Evolutionary conservation across 306 rosid genomes (phyloP), one percentile per base, ranked within the genome.

Genomic region (Adenanthera pavonina): DNA sequence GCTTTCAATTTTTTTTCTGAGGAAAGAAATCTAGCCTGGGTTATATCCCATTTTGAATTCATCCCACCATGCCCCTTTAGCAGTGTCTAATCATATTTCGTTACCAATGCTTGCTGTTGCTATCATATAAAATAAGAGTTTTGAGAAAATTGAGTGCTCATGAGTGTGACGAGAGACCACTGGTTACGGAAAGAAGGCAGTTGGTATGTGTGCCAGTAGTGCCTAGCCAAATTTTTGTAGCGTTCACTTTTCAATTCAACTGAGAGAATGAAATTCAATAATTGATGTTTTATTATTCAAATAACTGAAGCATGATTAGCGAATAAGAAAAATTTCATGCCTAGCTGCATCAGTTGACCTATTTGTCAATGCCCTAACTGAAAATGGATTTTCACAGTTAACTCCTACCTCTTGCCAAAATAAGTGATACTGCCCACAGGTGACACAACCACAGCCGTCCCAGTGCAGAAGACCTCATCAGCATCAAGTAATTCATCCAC

Each of bases 371-470:
- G 79, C 48, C 81, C 34, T 25, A 46, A 75, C 43, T 79, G 68
- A 76, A 77, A 82, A 19, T 70, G 20, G 35, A 48, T 59, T 72
- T 38, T 43, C 5, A 48, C 35, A 49, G 77, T 68, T 38, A 40
- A 48, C 64, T 72, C 44, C 41, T 83, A 95, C 99, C 90, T 92
- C 74, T 87, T 77, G 78, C 92, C 97, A 40, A 16, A 90, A 79
- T 88, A 91, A 65, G 99, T 95, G 64, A 95, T 83, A 86, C 98
- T 93, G 78, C 99, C 99, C 70, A 95, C 98, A 44, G 99, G 99
- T 77, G 99, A 95, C 33, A 95, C 83, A 80, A 95, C 99, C 85
- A 95, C 99, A 76, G 99, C 98, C 68, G 98, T 95, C 75, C 99
- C 99, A 0, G 98, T 95, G 78, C 97, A 92, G 85, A 95, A 95